Base-by-base conservation (phyloP, 2,329 filamentous ascomycete species). In the Torrubiella hemipterigena region DNA sequence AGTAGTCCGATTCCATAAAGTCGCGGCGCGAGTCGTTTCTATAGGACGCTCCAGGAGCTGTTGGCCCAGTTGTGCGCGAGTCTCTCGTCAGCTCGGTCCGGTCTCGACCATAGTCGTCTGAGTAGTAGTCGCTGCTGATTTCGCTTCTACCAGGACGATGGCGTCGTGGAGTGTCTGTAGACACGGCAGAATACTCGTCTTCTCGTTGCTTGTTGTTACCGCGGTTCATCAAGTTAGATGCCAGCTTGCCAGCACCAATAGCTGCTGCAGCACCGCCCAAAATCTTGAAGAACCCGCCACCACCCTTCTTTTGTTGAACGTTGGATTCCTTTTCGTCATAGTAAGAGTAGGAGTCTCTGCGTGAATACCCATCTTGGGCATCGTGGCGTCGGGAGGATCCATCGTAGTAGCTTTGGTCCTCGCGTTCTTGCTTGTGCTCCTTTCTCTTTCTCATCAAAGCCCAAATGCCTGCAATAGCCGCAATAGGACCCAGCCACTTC, bases 251-350 rank as follows among this genome's bases (percentile, higher is more conserved):
- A 7, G 69, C 76, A 13, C 79, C 80, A 2, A 78, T 50, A 5
- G 69, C 59, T 1, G 73, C 78, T 11, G 73, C 77, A 15, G 72
- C 59, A 27, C 69, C 67, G 11, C 79, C 51, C 3, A 84, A 37
- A 31, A 68, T 71, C 44, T 69, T 69, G 50, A 74, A 68, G 42
- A 80, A 65, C 7, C 76, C 73, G 13, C 69, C 67, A 4, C 62
- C 58, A 22, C 58, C 51, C 35, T 48, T 52, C 44, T 50, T 61
- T 16, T 56, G 57, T 9, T 45, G 41, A 32, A 49, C 39, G n/a
- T 75, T 67, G 0, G 69, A 69, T 35, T 69, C 69, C 49, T 85
- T 83, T 41, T 85, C 78, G 23, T 79, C 69, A 20, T 68, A 55
- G 39, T 74, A 77, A 31, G 73, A 79, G 5, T 62, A 63, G 0